Conservation (phyloP, 129 eudicot species). For the Tagetes patula region DNA sequence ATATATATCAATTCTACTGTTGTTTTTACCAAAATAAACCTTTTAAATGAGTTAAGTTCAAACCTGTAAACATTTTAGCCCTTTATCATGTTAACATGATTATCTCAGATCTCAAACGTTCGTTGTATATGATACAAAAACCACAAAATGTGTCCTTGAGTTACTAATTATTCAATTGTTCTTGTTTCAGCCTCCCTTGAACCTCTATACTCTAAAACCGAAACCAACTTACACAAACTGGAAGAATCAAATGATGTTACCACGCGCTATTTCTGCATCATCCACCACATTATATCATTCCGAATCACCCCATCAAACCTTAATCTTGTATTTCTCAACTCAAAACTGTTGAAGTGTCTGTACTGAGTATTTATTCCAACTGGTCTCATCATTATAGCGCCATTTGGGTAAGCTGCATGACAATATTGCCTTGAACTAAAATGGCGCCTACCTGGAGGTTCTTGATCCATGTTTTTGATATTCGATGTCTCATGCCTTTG, state of each 20-base stretch:
- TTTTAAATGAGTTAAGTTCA: too few relatives aligned
- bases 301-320: constrained; percentile 47
- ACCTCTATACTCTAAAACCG: background rate
- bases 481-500: constrained; percentile 30
- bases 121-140: background rate
- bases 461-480: constrained; percentile 32
- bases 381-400: constrained; percentile 44
- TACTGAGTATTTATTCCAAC: constrained; percentile 49
- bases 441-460: constrained; percentile 47
- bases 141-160: background rate
- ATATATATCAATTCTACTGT: too few relatives aligned
- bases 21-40: background rate
- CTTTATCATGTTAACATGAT: background rate
- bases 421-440: constrained; percentile 48
- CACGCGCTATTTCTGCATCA: constrained; percentile 34
- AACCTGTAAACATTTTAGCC: background rate
- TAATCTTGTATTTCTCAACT: constrained; percentile 27
- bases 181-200: background rate
- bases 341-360: constrained; percentile 42
- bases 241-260: constrained; percentile 7
- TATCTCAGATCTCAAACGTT: background rate
- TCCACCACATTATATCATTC: constrained; percentile 76
- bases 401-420: constrained; percentile 50
- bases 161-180: background rate
- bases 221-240: background rate